Evolutionary conservation across 106 monocot genomes (phyloP).

Genomic region (Allium fistulosum): DNA sequence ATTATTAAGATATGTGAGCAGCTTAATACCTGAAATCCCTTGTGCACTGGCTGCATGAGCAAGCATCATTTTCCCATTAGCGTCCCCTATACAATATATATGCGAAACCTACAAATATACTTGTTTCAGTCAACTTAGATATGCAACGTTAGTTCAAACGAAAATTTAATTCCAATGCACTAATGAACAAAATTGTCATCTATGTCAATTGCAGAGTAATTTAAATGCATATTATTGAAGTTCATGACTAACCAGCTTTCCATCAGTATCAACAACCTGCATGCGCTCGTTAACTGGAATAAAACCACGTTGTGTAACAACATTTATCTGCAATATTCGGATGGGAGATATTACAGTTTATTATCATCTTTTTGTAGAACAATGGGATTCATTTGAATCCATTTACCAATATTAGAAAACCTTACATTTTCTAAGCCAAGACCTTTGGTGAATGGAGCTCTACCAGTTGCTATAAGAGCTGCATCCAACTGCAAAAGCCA

Average conservation of each 20-base stretch:
- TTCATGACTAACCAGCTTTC: conserved; percentile 57
- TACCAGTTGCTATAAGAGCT: conserved; percentile 96
- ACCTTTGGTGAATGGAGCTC: conserved; percentile 94
- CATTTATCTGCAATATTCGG: conserved; percentile 52
- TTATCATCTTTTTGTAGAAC: not conserved
- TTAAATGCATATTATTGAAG: conserved; percentile 6
- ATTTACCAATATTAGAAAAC: not conserved
- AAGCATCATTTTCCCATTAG: conserved; percentile 99
- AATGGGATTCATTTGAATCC: not conserved
- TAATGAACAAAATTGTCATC: not conserved
- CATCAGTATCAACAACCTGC: conserved; percentile 77
- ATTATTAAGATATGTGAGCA: not conserved
- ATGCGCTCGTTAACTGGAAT: conserved; percentile 91
- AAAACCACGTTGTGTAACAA: conserved; percentile 93
- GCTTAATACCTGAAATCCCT: conserved; percentile 75
- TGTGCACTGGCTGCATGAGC: conserved; percentile 99
- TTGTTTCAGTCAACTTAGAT: not conserved
- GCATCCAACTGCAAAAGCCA: conserved; percentile 75
- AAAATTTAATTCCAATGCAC: too few species aligned
- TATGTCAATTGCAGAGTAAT: not conserved
- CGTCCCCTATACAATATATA: conserved; percentile 96
- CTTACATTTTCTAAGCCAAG: conserved; percentile 94
- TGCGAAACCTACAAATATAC: conserved; percentile 58
- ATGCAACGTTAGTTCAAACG: not conserved
- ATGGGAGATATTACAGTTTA: not conserved